These are phyloP conservation scores for Boletus coccyginus DNA, from an alignment of 768 basidiomycete genomes.

Conservation along the genomic window DNA sequence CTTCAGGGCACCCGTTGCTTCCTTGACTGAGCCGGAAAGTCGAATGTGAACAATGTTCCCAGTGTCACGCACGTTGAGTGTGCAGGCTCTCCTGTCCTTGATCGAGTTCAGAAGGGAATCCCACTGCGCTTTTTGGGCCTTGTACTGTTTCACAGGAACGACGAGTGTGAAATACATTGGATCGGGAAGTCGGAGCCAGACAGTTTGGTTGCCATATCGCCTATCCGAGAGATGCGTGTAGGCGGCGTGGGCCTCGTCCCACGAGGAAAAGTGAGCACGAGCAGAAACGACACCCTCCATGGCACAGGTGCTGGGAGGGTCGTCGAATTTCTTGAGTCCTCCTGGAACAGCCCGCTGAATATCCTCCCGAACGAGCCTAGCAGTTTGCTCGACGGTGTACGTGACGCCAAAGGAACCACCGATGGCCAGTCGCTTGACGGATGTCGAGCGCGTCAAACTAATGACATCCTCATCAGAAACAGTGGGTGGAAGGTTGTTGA, in stretches of 20 bases:
- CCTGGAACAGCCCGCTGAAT: slow-evolving; percentile 19
- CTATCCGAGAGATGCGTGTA: slow-evolving; percentile 35
- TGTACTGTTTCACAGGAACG: slow-evolving; percentile 48
- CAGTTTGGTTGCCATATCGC: slow-evolving; percentile 30
- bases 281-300: slow-evolving; percentile 34
- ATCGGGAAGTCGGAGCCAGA: slow-evolving; percentile 44
- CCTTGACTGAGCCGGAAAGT: slow-evolving; percentile 51
- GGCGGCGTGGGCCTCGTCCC: slow-evolving; percentile 46
- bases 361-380: slow-evolving; percentile 23
- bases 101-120: slow-evolving; percentile 37
- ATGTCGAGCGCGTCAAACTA: slow-evolving; percentile 29
- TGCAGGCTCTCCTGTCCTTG: slow-evolving; percentile 37
- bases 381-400: slow-evolving; percentile 18
- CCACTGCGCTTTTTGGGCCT: slow-evolving; percentile 51
- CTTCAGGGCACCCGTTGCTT: slow-evolving; percentile 54
- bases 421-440: slow-evolving; percentile 23
- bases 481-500: slow-evolving; percentile 39
- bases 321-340: slow-evolving; percentile 28
- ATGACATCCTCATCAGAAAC: slow-evolving; percentile 25
- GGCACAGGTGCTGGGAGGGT: slow-evolving; percentile 13
- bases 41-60: slow-evolving; percentile 36
- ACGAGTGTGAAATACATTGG: slow-evolving; percentile 50
- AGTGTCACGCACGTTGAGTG: slow-evolving; percentile 30
- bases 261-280: slow-evolving; percentile 46
- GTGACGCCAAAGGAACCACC: slow-evolving; percentile 22